Evolutionary conservation across 2,329 filamentous ascomycete species (phyloP), one percentile per base, ranked within the genome.

Genomic region (Orbilia oligospora): DNA sequence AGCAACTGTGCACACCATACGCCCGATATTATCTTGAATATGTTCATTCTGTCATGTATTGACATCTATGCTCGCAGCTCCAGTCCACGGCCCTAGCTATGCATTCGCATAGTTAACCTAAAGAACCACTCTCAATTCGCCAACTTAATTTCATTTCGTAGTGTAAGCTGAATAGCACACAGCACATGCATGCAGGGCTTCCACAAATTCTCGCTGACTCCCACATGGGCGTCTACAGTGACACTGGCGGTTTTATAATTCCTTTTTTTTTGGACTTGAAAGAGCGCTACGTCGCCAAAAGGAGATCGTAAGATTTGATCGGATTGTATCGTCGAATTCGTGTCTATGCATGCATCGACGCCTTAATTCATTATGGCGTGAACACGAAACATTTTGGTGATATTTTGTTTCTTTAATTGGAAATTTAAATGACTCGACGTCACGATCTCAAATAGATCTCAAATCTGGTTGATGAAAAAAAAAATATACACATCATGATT

Each of bases 211-310:
- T 46, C 41, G 53, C 24, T 27, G 33, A 49, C 46, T 58, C 16
- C 64, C 49, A 44, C 49, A 66, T 44, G 58, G 66, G 72, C 72
- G 72, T 70, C 55, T 64, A 71, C 16, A 51, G 72, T 68, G 41
- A 76, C 72, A 71, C 49, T 12, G 30, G 14, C 55, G n/a, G 71
- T 75, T 75, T 75, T 58, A 18, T 66, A 61, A 18, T 58, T 72
- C 61, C 27, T 65, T 65, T 55, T 53, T 72, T 48, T 55, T 55
- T 6, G 27, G 27, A 3, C 27, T 30, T 30, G 27, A 30, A 5
- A 16, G 38, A 20, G 38, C 38, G 61, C 61, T 65, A 22, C 44
- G 36, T 48, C 61, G 61, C 24, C 27, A 65, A 48, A 48, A 61
- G 22, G 36, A 61, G 56, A 65, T 36, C 20, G 20, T 69, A 22